Base-by-base conservation (phyloP, 148 eudicot species). In the Limonium bicolor region DNA sequence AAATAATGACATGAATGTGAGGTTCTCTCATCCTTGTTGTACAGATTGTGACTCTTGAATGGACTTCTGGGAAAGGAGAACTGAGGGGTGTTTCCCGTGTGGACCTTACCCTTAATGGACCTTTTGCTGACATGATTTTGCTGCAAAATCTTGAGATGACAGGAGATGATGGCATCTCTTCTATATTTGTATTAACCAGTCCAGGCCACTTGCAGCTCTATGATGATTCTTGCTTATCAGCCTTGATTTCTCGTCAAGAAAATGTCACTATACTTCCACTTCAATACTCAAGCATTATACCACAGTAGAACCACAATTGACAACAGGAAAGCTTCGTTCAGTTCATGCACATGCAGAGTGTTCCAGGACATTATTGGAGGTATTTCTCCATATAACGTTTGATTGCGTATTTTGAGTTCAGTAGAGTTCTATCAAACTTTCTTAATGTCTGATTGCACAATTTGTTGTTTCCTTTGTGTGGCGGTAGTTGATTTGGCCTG, bases 31-130 rank as follows among this genome's bases (percentile, higher is more conserved):
- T n/a, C n/a, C n/a, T n/a, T n/a, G n/a, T 40, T 71, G 43, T 70
- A 58, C 95, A 92, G 99, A 74, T 92, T 36, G 68, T 90, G 64
- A 64, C 56, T 71, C 88, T 92, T 58, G 88, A 92, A 37, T 85
- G 95, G 93, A 70, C 99, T 47, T 59, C 82, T 26, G 77, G 77
- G 17, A 69, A 70, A 55, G 78, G 75, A 53, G 62, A 52, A 51
- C 58, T 85, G 66, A 76, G 76, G 60, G 76, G 69, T 54, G 48
- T 78, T 32, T 59, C 50, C 13, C 88, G 95, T 34, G 59, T 75
- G 43, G 88, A 92, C 72, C 76, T 92, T 48, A 60, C 86, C 17
- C 94, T 92, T 58, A 56, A 70, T 56, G 99, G 99, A 46, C 81
- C 94, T 45, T 92, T 78, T 69, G 87, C 88, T 23, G 99, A 92